Percentiles rank a stretch among this genome's conserved stretches.
These are phyloP conservation scores for Torulaspora microellipsoides DNA, from an alignment of 805 yeast genomes.

Conservation along the genomic window DNA sequence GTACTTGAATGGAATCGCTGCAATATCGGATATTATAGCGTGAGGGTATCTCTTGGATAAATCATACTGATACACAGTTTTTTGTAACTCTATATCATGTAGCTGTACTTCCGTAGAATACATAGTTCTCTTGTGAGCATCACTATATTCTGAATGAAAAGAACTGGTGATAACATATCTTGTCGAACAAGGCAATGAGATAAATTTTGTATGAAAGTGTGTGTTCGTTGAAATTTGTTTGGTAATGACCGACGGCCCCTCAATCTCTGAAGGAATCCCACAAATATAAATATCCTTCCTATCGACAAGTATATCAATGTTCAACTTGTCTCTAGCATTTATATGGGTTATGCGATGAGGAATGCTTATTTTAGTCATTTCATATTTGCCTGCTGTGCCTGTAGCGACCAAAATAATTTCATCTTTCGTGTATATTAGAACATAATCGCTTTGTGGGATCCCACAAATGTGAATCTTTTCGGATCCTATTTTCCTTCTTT, in stretches of 20 bases:
- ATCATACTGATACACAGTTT: constrained; percentile 7
- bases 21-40: constrained; percentile 21
- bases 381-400: background rate
- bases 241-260: background rate
- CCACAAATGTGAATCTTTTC: constrained; percentile 8
- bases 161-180: constrained; percentile 18
- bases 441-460: constrained; percentile 3
- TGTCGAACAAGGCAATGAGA: constrained; percentile 14
- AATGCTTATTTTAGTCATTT: constrained; percentile 2
- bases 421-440: constrained; percentile 12
- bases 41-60: constrained; percentile 20
- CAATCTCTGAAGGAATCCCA: constrained; percentile 1
- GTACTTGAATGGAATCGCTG: constrained; percentile 10
- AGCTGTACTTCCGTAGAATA: constrained; percentile 12
- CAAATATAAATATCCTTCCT: constrained; percentile 1
- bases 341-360: constrained; percentile 1
- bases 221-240: constrained; percentile 3
- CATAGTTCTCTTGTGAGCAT: constrained; percentile 1
- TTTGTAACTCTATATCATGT: constrained; percentile 13
- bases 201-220: constrained; percentile 13
- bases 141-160: constrained; percentile 7
- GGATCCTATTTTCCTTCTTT: constrained; percentile 8
- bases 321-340: background rate
- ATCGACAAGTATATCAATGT: constrained; percentile 1
- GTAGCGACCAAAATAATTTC: constrained; percentile 7